Evolutionary conservation across 2,329 filamentous ascomycete genomes (phyloP).

Genomic region (Colletotrichum sp.): DNA sequence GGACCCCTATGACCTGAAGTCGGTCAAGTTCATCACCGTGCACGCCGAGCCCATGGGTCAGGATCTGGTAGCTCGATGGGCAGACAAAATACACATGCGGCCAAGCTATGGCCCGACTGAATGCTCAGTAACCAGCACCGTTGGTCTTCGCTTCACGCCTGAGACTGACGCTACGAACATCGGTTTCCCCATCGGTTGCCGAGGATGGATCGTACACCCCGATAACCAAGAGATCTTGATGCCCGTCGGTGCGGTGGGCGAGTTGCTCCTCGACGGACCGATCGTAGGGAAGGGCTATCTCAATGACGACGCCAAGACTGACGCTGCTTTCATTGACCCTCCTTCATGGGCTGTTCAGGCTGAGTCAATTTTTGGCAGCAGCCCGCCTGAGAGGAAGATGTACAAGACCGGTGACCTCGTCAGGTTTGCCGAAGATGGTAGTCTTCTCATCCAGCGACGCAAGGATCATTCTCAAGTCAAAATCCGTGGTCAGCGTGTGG

Average conservation of each 20-base stretch:
- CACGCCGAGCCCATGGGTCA: constrained; percentile 29
- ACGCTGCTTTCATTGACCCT: neutral
- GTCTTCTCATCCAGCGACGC: constrained; percentile 16
- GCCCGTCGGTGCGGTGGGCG: constrained; percentile 9
- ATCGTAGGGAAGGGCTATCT: constrained; percentile 8
- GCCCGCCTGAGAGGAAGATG: neutral
- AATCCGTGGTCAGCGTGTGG: constrained; percentile 15
- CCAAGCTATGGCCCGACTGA: constrained; percentile 33
- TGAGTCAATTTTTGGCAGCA: neutral
- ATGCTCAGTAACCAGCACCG: constrained; percentile 22
- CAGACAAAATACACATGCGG: constrained; percentile 21
- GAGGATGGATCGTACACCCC: constrained; percentile 28
- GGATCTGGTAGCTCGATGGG: constrained; percentile 26
- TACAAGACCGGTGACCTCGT: constrained; percentile 21
- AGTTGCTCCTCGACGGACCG: constrained; percentile 10
- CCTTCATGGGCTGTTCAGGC: neutral
- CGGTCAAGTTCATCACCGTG: constrained; percentile 38
- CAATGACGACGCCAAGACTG: neutral
- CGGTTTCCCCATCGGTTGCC: constrained; percentile 28
- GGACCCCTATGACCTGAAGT: constrained; percentile 37
- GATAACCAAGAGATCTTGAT: constrained; percentile 13
- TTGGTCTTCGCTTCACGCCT: constrained; percentile 32
- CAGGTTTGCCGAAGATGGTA: constrained; percentile 10
- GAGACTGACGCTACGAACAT: constrained; percentile 10
- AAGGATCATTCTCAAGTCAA: constrained; percentile 25